phyloP scores from a whole-genome alignment of 305 asterid species.

The Striga hermonthica region DNA sequence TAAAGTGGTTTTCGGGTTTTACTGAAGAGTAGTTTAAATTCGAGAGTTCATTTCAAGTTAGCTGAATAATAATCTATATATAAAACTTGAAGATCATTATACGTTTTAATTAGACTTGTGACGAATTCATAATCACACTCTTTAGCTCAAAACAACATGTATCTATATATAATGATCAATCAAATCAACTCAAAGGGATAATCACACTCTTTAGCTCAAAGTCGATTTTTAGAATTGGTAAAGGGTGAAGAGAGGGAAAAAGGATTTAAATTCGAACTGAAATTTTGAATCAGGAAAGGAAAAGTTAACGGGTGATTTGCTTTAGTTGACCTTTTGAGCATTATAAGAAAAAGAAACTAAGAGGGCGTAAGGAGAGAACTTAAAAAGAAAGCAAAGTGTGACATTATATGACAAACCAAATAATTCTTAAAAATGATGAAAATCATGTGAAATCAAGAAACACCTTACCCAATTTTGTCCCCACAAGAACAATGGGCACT shows the following conservation, averaged over 20 bases:
- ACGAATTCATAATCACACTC: too few species aligned
- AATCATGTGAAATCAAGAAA: slow-evolving; percentile 38
- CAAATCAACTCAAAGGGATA: not conserved
- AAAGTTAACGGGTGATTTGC: slow-evolving; percentile 22
- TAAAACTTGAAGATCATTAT: too few species aligned
- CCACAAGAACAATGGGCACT: slow-evolving; percentile 80
- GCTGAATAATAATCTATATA: too few species aligned
- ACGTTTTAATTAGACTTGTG: too few species aligned
- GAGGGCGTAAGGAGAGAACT: slow-evolving; percentile 37
- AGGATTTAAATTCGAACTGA: too few species aligned
- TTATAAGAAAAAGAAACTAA: not conserved
- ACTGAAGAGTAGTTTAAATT: too few species aligned
- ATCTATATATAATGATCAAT: not conserved
- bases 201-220: too few species aligned
- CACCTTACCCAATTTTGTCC: slow-evolving; percentile 67
- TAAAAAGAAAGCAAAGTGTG: slow-evolving; percentile 43
- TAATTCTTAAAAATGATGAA: slow-evolving; percentile 9
- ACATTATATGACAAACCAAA: slow-evolving; percentile 26
- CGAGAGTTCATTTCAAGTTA: too few species aligned
- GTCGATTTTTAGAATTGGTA: too few species aligned
- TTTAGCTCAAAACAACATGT: too few species aligned
- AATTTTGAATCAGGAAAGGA: slow-evolving; percentile 23
- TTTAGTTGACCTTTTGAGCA: slow-evolving; percentile 31
- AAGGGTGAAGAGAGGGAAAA: too few species aligned
- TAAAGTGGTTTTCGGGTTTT: too few species aligned